Evolutionary conservation across 2,329 filamentous ascomycete species (phyloP).

Genomic region (Phaeosphaeriaceae sp.): DNA sequence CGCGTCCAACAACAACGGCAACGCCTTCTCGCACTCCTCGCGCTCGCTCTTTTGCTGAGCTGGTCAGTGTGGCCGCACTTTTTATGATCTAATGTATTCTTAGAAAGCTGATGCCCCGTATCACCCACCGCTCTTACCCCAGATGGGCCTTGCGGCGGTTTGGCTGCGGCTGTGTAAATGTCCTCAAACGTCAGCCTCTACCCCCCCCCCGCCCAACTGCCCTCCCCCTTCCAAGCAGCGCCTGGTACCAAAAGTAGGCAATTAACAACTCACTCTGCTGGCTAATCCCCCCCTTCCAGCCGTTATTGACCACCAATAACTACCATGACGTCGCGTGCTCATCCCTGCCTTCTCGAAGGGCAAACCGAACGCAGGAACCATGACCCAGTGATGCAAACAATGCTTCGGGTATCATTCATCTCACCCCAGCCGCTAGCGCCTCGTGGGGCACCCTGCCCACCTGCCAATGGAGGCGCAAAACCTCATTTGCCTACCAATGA

Average conservation of each 20-base stretch:
- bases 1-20: neutral
- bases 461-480: neutral
- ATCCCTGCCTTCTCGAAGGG: conserved; percentile 6
- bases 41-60: conserved; percentile 15
- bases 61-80: conserved; percentile 12
- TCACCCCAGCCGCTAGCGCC: neutral
- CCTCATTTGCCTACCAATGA: neutral
- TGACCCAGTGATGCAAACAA: conserved; percentile 10
- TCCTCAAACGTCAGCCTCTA: conserved; percentile 26
- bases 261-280: conserved; percentile 22
- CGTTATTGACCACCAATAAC: neutral
- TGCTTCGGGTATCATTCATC: conserved; percentile 9
- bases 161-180: conserved; percentile 42
- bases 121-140: conserved; percentile 31
- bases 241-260: conserved; percentile 28
- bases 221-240: too few relatives aligned
- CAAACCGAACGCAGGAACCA: conserved; percentile 4
- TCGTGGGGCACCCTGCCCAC: conserved; percentile 4
- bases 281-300: conserved; percentile 15
- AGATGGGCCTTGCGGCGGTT: conserved; percentile 27
- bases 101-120: conserved; percentile 46
- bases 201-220: too few relatives aligned
- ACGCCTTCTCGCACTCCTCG: conserved; percentile 1
- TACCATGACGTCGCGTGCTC: conserved; percentile 4
- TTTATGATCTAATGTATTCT: conserved; percentile 34